Percentiles rank a stretch among this genome's conserved stretches.
Conservation (phyloP, 371 early-diverging fungal species). For the Phascolomyces articulosus region DNA sequence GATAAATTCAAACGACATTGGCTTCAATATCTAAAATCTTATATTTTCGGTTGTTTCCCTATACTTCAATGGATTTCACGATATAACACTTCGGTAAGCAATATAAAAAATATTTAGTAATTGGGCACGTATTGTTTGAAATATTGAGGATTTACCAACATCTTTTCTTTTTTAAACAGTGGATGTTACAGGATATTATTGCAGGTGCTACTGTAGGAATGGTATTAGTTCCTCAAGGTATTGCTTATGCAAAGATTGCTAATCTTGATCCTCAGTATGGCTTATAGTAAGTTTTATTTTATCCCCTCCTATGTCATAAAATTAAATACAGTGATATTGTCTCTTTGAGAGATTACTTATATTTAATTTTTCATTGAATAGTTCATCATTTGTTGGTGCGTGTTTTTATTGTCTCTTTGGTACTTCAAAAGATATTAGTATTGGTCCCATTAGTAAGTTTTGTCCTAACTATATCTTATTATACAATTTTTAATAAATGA, state of each 20-base stretch:
- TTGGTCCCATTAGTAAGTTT: slow-evolving; percentile 58
- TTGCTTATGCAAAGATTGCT: slow-evolving; percentile 86
- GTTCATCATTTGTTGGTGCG: slow-evolving; percentile 69
- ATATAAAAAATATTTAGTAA: not conserved
- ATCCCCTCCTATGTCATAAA: not conserved
- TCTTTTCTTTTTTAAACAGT: slow-evolving; percentile 26
- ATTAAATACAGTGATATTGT: too few relatives aligned
- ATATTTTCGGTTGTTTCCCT: slow-evolving; percentile 16
- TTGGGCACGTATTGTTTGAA: not conserved
- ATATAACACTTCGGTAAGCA: slow-evolving; percentile 32
- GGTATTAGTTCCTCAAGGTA: slow-evolving; percentile 84
- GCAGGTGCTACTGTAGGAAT: slow-evolving; percentile 89
- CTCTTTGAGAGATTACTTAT: not conserved
- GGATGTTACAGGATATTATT: slow-evolving; percentile 82
- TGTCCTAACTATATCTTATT: too few relatives aligned
- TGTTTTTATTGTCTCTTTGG: slow-evolving; percentile 74
- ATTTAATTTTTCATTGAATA: not conserved
- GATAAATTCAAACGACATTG: not conserved
- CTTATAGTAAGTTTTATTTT: slow-evolving; percentile 22
- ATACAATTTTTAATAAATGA: not conserved
- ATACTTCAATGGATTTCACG: slow-evolving; percentile 35
- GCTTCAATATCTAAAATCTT: slow-evolving; percentile 4
- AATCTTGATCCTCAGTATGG: slow-evolving; percentile 58
- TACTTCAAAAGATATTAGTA: slow-evolving; percentile 79
- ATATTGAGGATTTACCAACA: too few relatives aligned